phyloP scores from a whole-genome alignment of 129 eudicot species.

The Artemisia tridentata region DNA sequence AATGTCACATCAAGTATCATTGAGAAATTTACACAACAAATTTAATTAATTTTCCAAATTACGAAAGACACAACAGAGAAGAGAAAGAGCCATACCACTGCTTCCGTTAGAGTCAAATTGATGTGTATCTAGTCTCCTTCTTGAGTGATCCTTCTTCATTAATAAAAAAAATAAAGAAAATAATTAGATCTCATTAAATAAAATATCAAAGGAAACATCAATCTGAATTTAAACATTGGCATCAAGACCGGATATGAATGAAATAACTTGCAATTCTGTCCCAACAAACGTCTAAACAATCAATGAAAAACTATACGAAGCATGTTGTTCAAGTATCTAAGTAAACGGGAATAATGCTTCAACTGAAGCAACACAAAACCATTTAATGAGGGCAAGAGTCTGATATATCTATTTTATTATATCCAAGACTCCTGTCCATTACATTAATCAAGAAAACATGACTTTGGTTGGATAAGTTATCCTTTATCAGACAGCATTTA shows the following conservation, averaged over 20 bases:
- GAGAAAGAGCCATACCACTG: slow-evolving; percentile 55
- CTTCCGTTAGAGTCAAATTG: slow-evolving; percentile 76
- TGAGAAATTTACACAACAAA: not conserved
- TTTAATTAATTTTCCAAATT: slow-evolving; percentile 9
- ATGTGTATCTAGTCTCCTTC: slow-evolving; percentile 66
- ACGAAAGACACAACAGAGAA: not conserved
- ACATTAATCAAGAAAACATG: too few relatives aligned
- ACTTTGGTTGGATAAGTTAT: too few relatives aligned
- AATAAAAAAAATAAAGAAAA: not conserved
- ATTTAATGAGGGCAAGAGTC: too few relatives aligned
- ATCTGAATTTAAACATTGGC: not conserved
- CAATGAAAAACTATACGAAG: too few relatives aligned
- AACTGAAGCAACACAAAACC: too few relatives aligned
- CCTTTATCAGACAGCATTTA: too few relatives aligned
- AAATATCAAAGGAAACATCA: not conserved
- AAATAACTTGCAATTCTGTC: not conserved
- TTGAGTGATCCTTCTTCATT: slow-evolving; percentile 67
- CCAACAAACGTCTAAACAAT: not conserved
- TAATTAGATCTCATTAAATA: not conserved
- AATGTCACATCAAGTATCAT: not conserved
- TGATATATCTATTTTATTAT: too few relatives aligned
- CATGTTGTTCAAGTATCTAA: too few relatives aligned
- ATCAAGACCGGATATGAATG: not conserved
- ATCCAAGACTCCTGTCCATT: too few relatives aligned
- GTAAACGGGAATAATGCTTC: too few relatives aligned